Percentiles rank a stretch among this genome's conserved stretches.
Evolutionary conservation across 306 rosid genomes (phyloP).

Genomic region (Prunus campanulata): DNA sequence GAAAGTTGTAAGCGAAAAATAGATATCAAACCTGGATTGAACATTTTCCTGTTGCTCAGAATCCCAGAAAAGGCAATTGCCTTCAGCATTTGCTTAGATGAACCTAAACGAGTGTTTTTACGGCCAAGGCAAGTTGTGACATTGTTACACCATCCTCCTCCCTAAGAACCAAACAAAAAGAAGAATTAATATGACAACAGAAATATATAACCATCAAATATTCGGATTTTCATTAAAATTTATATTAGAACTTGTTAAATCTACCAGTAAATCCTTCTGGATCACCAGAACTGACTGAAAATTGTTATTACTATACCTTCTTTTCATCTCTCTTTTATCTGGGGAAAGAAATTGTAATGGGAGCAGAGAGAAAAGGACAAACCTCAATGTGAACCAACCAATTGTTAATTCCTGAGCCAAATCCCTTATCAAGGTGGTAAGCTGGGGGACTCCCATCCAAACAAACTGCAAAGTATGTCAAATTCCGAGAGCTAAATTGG

Average conservation of each 20-base stretch:
- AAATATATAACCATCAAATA: not conserved
- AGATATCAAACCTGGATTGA: constrained; percentile 75
- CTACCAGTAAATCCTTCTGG: not conserved
- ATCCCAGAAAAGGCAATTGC: constrained; percentile 73
- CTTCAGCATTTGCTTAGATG: constrained; percentile 69
- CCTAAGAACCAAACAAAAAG: constrained; percentile 41
- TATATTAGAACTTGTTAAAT: too few species aligned
- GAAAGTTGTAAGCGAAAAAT: too few species aligned
- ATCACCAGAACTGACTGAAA: not conserved
- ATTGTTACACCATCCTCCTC: constrained; percentile 99
- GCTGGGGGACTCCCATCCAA: constrained; percentile 97
- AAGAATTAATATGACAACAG: not conserved
- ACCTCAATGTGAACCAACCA: constrained; percentile 92
- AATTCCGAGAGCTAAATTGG: constrained; percentile 13
- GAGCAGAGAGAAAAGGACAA: constrained; percentile 30
- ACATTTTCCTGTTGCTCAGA: constrained; percentile 39
- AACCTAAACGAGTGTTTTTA: constrained; percentile 68
- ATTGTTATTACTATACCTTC: not conserved
- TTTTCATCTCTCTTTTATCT: not conserved
- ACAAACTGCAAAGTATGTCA: constrained; percentile 59
- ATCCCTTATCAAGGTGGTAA: constrained; percentile 73
- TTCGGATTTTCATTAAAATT: not conserved
- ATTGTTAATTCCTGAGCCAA: constrained; percentile 72
- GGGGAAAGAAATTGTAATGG: not conserved
- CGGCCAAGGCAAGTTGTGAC: constrained; percentile 79